Conservation (phyloP, 2,329 filamentous ascomycete genomes). For the Plenodomus biglobosus region DNA sequence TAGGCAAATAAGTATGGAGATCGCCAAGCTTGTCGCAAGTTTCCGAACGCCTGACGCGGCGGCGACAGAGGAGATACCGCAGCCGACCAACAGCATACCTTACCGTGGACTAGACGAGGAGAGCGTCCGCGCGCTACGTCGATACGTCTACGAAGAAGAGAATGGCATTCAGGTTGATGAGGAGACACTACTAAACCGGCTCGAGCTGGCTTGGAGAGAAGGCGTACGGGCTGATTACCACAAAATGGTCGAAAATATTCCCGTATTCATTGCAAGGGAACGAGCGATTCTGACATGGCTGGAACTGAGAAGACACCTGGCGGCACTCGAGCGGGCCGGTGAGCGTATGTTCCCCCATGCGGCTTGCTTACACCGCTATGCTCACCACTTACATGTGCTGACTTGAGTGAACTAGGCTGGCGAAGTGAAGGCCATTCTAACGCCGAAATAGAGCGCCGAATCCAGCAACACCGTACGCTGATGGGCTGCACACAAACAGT, state of each 20-base stretch:
- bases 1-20: slow-evolving; percentile 30
- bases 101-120: slow-evolving; percentile 37
- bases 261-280: slow-evolving; percentile 36
- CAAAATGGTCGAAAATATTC: slow-evolving; percentile 30
- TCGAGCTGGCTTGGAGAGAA: slow-evolving; percentile 38
- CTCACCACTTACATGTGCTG: slow-evolving; percentile 7
- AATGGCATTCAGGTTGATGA: slow-evolving; percentile 28
- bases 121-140: slow-evolving; percentile 32
- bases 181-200: slow-evolving; percentile 30
- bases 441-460: slow-evolving; percentile 36
- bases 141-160: slow-evolving; percentile 36
- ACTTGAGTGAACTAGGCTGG: slow-evolving; percentile 28
- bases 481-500: slow-evolving; percentile 39
- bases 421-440: slow-evolving; percentile 30
- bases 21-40: slow-evolving; percentile 32
- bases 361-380: neutral
- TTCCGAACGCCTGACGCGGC: slow-evolving; percentile 27
- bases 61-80: slow-evolving; percentile 22
- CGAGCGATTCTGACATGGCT: slow-evolving; percentile 41
- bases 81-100: slow-evolving; percentile 20
- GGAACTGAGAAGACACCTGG: slow-evolving; percentile 37
- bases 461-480: slow-evolving; percentile 37
- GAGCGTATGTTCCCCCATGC: slow-evolving; percentile 25
- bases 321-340: slow-evolving; percentile 38
- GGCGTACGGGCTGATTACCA: slow-evolving; percentile 30